Conservation (phyloP, 1,284 basidiomycete species). For the Filobasidium uniguttulatum region DNA sequence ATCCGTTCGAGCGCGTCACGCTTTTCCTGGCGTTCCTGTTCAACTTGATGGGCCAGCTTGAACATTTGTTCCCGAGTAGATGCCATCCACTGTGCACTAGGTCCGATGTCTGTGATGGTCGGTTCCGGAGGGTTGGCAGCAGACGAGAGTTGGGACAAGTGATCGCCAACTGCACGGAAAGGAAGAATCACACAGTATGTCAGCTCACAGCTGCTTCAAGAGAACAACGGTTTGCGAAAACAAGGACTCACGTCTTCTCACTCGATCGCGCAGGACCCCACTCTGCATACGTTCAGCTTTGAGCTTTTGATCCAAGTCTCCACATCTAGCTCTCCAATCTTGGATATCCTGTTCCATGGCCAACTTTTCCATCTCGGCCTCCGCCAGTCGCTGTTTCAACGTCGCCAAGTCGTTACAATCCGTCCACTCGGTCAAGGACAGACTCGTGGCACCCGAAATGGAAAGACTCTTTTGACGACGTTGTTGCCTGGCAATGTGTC, state of each 20-base stretch:
- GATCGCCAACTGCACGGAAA: constrained; percentile 5
- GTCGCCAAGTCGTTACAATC: not conserved
- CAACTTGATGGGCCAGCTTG: constrained; percentile 7
- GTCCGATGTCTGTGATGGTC: not conserved
- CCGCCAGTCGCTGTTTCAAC: constrained; percentile 1
- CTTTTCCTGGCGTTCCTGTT: constrained; percentile 5
- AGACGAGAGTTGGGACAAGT: constrained; percentile 9
- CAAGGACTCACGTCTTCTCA: constrained; percentile 8
- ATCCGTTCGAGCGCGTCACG: constrained; percentile 1
- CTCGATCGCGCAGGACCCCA: constrained; percentile 10
- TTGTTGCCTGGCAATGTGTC: no score
- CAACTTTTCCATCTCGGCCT: constrained; percentile 11
- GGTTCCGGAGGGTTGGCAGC: not conserved
- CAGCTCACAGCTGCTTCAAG: not conserved
- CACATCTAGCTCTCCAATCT: constrained; percentile 10
- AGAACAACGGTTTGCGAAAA: not conserved
- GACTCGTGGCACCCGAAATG: no score
- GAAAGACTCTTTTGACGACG: no score
- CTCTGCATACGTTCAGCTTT: constrained; percentile 11
- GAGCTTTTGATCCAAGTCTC: constrained; percentile 9
- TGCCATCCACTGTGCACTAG: constrained; percentile 4
- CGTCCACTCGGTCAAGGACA: not conserved
- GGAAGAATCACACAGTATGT: not conserved
- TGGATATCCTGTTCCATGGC: constrained; percentile 14
- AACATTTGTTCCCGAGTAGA: constrained; percentile 10